Base-by-base conservation (phyloP, 495 filamentous ascomycete species). In the Neurospora africana region DNA sequence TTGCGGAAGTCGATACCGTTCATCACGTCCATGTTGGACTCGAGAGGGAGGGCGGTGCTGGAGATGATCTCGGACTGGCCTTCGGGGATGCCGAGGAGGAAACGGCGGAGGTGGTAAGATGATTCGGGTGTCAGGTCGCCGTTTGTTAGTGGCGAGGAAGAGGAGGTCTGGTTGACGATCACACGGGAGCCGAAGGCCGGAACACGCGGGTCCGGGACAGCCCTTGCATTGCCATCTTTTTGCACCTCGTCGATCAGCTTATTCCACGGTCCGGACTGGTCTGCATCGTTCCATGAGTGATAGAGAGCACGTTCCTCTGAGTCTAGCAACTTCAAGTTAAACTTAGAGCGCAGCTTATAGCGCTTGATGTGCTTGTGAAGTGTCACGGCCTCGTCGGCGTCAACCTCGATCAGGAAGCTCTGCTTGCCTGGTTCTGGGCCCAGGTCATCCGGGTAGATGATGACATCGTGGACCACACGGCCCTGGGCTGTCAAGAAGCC, bases 1-100 rank as follows among this genome's bases (percentile, higher is more conserved):
- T 99, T 99, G 68, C 89, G 87, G 81, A 96, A 99, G 83, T 98
- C 93, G 53, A 98, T 87, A 4, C 86, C 96, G 21, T 86, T 85
- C 85, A 90, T 89, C 74, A 92, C 84, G 80, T 99, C 95, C 74
- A 97, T 84, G 79, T 97, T 95, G 72, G 83, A 89, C 69, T 76
- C 10, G 76, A 81, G 38, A 68, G 68, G 15, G 73, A 79, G 69
- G 73, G 70, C 35, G 76, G 77, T 8, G 73, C 77, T 11, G 74
- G 75, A 35, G 75, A 80, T 40, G 78, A 78, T 30, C 43, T 76
- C 30, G 74, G 75, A 73, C 76, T 91, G 91, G 6, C 95, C 95
- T 80, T 99, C 95, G 0, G 95, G 83, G 2, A 99, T 87, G 71
- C 96, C 95, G 43, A 86, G 82, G 37, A 95, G 80, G 68, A 92